These are phyloP conservation scores for Aschersonia sp. DNA, from an alignment of 2,329 filamentous ascomycete genomes.

Conservation along the genomic window DNA sequence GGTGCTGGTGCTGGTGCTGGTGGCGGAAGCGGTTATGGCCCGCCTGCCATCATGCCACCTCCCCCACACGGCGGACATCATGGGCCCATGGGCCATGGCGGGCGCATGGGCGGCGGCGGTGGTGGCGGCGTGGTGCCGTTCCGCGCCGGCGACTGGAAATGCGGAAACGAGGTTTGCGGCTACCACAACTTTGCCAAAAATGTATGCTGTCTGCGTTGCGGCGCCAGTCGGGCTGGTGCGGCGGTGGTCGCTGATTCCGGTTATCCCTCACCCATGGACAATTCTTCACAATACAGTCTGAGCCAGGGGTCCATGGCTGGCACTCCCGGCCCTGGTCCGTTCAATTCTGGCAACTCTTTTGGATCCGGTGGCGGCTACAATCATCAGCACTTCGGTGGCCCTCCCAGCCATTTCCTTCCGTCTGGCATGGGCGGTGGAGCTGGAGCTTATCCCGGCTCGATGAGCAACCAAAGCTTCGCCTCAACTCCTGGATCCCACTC, in stretches of 20 bases:
- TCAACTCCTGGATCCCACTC: constrained; percentile 67
- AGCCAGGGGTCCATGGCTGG: constrained; percentile 67
- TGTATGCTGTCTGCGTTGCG: constrained; percentile 90
- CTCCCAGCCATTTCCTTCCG: constrained; percentile 80
- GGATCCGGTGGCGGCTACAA: constrained; percentile 48
- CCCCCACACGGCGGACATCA: constrained; percentile 59
- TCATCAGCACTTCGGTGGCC: constrained; percentile 68
- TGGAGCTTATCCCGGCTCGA: constrained; percentile 57
- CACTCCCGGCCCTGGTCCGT: constrained; percentile 63
- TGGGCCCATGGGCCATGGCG: constrained; percentile 39
- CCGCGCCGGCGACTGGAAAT: constrained; percentile 98
- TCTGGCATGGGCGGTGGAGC: constrained; percentile 64
- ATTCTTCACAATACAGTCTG: constrained; percentile 71
- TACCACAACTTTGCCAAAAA: constrained; percentile 99
- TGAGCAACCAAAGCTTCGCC: constrained; percentile 64
- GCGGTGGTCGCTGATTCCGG: constrained; percentile 89
- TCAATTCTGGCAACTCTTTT: constrained; percentile 56
- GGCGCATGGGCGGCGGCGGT: constrained; percentile 67
- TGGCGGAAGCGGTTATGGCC: constrained; percentile 39
- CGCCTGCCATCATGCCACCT: constrained; percentile 67
- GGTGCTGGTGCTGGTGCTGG: no score
- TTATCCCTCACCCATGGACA: constrained; percentile 82
- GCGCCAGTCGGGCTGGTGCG: constrained; percentile 83
- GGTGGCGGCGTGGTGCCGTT: constrained; percentile 72
- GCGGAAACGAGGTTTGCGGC: constrained; percentile 88